Base-by-base conservation (phyloP, 1,284 basidiomycete species). In the Trichosporon ovoides region DNA sequence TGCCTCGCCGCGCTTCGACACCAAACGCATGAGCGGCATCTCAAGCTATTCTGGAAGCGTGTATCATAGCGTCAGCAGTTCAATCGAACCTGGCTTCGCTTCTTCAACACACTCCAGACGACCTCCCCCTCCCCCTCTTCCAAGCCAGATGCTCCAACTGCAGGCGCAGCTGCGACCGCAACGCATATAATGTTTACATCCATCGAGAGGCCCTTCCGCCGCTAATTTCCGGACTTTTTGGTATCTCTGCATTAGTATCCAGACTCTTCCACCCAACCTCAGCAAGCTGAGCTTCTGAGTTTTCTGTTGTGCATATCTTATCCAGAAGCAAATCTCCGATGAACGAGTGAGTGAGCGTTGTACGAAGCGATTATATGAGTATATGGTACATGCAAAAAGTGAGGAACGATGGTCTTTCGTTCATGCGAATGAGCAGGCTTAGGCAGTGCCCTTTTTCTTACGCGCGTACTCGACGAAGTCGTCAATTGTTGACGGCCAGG, bases 401-500 rank as follows among this genome's bases (percentile, higher is more conserved):
- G 43, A 13, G 28, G 43, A 48, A 48, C 43, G 22, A 22, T 22
- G 28, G 28, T 48, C 43, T 48, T 28, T 31, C 43, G 43, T 48
- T 48, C 43, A 10, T 14, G 16, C 11, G 38, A 19, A 19, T 43
- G 18, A n/a, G n/a, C 13, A 43, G 38, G 28, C 4, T n/a, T 12
- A 37, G 5, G 35, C 35, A 12, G 24, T 51, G 14, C 52, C 38
- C 49, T 48, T 57, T 54, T 60, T 61, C 56, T 61, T 60, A 20
- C 72, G 63, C 3, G 72, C 75, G 59, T 70, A 69, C 53, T 76
- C 76, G 28, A 77, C 75, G 64, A 77, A 79, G 46, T 78, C 77
- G 63, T 79, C 77, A 43, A 79, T 77, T 3, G 75, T 72, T 31
- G 77, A 77, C 16, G 76, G 77, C 77, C 77, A 78, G 6, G 76